Base-by-base conservation (phyloP, 805 yeast genomes). In the Torulaspora indica region DNA sequence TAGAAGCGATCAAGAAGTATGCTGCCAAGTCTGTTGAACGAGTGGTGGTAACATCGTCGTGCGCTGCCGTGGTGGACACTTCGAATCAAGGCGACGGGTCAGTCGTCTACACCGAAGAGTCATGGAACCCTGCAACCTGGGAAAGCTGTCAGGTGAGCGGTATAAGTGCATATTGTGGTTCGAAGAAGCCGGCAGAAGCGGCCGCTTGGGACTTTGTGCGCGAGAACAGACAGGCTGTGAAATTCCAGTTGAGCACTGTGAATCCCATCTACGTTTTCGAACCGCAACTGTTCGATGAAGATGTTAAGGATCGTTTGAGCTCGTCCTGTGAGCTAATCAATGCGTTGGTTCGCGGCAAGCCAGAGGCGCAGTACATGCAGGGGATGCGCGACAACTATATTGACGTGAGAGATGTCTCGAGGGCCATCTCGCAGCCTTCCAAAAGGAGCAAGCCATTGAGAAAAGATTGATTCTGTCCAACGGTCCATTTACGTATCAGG, bases 321-420 rank as follows among this genome's bases (percentile, higher is more conserved):
- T 67, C 74, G 1, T 72, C 77, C 23, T 72, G 73, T 42, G 69
- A 67, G 56, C 31, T 62, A 48, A 51, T 67, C 54, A 67, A 58
- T 48, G 24, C 44, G 43, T 48, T 67, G 45, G 32, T 64, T 18
- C 58, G 62, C 40, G 43, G 53, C 3, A 44, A 54, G 10, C 47
- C 68, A 36, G 58, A 57, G 45, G 35, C 43, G 12, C 12, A 35
- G 8, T 6, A 35, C 13, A 34, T 29, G 10, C 32, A 37, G 9
- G 30, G 30, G 12, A 10, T 63, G 58, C 23, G 56, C 63, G 51
- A 54, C 51, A 55, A 52, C 12, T 69, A 56, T 36, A 67, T 75
- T 29, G 83, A 80, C 59, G 85, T 80, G 5, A 70, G 84, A 54
- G 85, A 81, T 55, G 82, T 76, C 32, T 83, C 85, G 7, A 57